Percentiles rank a stretch among this genome's conserved stretches.
Evolutionary conservation across 768 basidiomycete species (phyloP).

Genomic region (Lactifluus piperatus): DNA sequence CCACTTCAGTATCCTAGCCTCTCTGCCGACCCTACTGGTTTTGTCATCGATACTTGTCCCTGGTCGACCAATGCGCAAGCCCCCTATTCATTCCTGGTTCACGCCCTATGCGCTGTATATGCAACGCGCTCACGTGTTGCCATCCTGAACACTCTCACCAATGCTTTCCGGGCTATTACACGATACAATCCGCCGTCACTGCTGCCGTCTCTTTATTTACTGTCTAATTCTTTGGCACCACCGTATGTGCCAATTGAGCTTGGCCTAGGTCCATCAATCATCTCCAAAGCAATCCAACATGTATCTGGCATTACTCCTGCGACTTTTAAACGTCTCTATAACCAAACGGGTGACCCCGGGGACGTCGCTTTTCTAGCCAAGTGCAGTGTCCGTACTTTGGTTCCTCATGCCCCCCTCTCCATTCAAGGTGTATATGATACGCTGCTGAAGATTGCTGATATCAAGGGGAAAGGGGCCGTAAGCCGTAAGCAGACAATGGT

Average conservation of each 20-base stretch:
- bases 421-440: slow-evolving; percentile 59
- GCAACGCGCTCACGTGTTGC: slow-evolving; percentile 63
- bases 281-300: slow-evolving; percentile 62
- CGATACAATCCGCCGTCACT: slow-evolving; percentile 59
- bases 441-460: slow-evolving; percentile 53
- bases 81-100: slow-evolving; percentile 66
- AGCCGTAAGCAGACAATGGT: slow-evolving; percentile 72
- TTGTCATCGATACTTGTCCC: slow-evolving; percentile 34
- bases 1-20: slow-evolving; percentile 27
- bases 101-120: slow-evolving; percentile 50
- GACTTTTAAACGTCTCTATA: slow-evolving; percentile 58
- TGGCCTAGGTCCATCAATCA: slow-evolving; percentile 57
- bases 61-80: slow-evolving; percentile 35
- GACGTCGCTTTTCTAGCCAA: slow-evolving; percentile 85
- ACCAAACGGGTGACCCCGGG: slow-evolving; percentile 65
- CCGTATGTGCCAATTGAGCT: slow-evolving; percentile 66
- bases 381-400: slow-evolving; percentile 60
- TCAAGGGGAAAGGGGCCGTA: slow-evolving; percentile 68
- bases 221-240: slow-evolving; percentile 74
- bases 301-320: slow-evolving; percentile 55
- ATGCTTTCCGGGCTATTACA: slow-evolving; percentile 62
- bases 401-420: slow-evolving; percentile 60
- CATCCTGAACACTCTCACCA: slow-evolving; percentile 63
- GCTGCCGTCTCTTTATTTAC: slow-evolving; percentile 66
- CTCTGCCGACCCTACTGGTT: slow-evolving; percentile 42